Evolutionary conservation across 164 flowering plant species (phyloP).

Genomic region (Pachysandra terminalis): DNA sequence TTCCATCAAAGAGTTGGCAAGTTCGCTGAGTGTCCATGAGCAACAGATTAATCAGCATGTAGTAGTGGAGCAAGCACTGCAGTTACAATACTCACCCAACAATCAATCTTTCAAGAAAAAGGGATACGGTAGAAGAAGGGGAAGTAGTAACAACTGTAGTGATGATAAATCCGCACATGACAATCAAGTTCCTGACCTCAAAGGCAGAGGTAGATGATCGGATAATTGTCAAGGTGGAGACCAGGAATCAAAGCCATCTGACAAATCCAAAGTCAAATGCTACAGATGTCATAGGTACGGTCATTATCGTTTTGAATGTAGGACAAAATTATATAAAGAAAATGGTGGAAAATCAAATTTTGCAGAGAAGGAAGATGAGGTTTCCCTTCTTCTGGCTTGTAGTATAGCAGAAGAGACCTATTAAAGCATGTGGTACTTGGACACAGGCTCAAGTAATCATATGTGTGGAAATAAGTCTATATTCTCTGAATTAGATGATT

Average conservation of each 20-base stretch:
- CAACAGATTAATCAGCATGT: background rate
- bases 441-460: constrained; percentile 2
- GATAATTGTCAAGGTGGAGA: background rate
- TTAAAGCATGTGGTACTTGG: constrained; percentile 5
- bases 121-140: no score
- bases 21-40: constrained; percentile 2
- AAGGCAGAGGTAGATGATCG: constrained; percentile 4
- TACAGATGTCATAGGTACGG: no score
- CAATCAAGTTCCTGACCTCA: no score
- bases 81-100: no score
- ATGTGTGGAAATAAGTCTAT: no score
- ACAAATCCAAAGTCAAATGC: constrained; percentile 9
- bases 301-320: no score
- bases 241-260: no score
- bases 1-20: constrained; percentile 9
- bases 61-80: no score
- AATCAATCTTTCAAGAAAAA: no score
- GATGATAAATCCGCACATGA: no score
- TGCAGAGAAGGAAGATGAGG: constrained; percentile 6
- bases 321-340: no score
- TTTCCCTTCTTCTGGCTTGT: constrained; percentile 10
- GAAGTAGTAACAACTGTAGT: no score
- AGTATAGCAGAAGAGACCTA: constrained; percentile 1
- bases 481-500: constrained; percentile 6
- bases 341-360: background rate